Conservation (phyloP, 345 rosid species). For the Ceriops zippeliana region DNA sequence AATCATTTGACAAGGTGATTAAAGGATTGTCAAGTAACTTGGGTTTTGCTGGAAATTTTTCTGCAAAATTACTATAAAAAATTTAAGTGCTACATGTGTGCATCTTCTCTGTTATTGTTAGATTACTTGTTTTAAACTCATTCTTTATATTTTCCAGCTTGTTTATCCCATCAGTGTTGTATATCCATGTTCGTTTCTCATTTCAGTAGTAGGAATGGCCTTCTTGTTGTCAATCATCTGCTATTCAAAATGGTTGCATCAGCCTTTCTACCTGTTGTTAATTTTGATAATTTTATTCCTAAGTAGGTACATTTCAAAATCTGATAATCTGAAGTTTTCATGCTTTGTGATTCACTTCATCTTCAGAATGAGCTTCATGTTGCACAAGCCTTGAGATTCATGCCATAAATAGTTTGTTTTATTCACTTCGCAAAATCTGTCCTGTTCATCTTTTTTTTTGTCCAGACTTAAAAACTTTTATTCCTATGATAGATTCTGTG, state of each 20-base stretch:
- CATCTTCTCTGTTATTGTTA: too few species aligned
- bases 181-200: neutral
- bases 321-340: too few species aligned
- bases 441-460: neutral
- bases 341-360: neutral
- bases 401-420: neutral
- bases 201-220: neutral
- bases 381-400: neutral
- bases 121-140: too few species aligned
- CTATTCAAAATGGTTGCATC: neutral
- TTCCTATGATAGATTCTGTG: neutral
- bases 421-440: neutral
- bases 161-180: neutral
- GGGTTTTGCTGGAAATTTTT: neutral
- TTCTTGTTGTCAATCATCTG: neutral
- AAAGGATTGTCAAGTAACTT: neutral
- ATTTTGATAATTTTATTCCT: too few species aligned
- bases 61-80: too few species aligned
- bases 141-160: neutral
- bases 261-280: too few species aligned
- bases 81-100: too few species aligned
- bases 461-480: neutral
- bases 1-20: neutral
- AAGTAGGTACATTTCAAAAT: too few species aligned
- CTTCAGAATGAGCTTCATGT: neutral